phyloP scores from a whole-genome alignment of 2,329 filamentous ascomycete genomes.

The Chaetothyriales sp. region DNA sequence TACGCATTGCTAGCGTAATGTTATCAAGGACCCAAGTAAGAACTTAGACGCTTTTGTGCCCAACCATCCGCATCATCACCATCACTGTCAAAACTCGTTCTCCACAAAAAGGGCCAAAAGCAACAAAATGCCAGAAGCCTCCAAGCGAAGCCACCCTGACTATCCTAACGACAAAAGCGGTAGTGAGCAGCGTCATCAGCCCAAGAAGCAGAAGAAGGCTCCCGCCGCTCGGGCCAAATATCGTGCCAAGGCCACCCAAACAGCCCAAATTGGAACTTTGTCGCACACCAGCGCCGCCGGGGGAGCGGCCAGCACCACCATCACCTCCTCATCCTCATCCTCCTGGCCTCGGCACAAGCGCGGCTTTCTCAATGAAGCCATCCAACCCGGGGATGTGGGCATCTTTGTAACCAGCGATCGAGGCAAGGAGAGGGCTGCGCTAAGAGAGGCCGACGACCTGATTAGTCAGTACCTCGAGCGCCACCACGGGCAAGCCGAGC shows the following conservation, averaged over 20 bases:
- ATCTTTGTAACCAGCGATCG: constrained; percentile 52
- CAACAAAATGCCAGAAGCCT: not conserved
- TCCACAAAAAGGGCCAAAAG: not conserved
- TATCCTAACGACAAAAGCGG: not conserved
- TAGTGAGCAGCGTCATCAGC: not conserved
- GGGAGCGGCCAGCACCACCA: not conserved
- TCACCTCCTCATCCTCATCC: not conserved
- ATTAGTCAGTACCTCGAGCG: constrained; percentile 2
- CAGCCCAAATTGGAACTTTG: not conserved
- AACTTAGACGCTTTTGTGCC: too few species aligned
- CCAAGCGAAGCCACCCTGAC: not conserved
- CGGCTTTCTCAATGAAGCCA: not conserved
- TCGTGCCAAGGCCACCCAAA: not conserved
- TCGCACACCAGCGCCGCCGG: not conserved
- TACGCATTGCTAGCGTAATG: too few species aligned
- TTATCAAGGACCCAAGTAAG: too few species aligned
- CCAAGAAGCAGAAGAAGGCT: not conserved
- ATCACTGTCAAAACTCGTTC: too few species aligned
- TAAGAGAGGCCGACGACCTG: not conserved
- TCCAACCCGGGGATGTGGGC: constrained; percentile 42
- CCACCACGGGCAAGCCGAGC: not conserved
- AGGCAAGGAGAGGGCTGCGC: constrained; percentile 41
- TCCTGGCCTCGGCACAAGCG: not conserved
- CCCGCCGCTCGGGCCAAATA: not conserved
- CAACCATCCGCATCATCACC: too few species aligned